Evolutionary conservation across 192 early-diverging fungal species (phyloP), one percentile per base, ranked within the genome.

Genomic region (Dimargaris xerosporica): DNA sequence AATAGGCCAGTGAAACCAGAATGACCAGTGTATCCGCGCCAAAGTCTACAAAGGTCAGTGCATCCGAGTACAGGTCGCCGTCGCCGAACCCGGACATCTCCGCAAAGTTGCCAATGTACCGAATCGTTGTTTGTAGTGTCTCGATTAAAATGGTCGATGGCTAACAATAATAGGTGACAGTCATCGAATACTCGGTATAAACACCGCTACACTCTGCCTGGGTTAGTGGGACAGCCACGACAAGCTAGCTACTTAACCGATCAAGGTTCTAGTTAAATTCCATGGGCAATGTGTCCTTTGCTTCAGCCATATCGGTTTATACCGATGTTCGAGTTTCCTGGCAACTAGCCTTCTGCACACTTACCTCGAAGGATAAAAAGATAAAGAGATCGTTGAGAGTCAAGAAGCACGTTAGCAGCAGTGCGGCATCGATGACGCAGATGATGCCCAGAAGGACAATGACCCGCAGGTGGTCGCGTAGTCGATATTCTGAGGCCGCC

Each of bases 141-240:
- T 59, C 56, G 56, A 59, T 59, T 31, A 59, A 34, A 23, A 59
- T 59, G 56, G 41, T 59, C 31, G 56, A 42, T 19, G 56, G 56
- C 23, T 51, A 5, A 45, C 44, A 45, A 13, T 10, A 45, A 45
- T 10, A 9, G 44, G 44, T 45, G 44, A 17, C 17, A 17, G 44
- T 45, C 11, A 17, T 45, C n/a, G 44, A 45, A 45, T 45, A 45
- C 17, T 17, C 44, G 17, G 17, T 17, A 45, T 45, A 13, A 9
- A 17, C 17, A 45, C 17, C 44, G 44, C 44, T 10, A 13, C 11
- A 17, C 17, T 45, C 44, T 13, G 17, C 10, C 11, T 45, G 17
- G 44, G 44, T 13, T 10, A 17, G 10, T 45, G 44, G 44, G 44
- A 13, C 17, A 45, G 44, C n/a, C n/a, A n/a, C n/a, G n/a, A n/a